Conservation (phyloP, 192 early-diverging fungal genomes). For the Oehlia diaphana region DNA sequence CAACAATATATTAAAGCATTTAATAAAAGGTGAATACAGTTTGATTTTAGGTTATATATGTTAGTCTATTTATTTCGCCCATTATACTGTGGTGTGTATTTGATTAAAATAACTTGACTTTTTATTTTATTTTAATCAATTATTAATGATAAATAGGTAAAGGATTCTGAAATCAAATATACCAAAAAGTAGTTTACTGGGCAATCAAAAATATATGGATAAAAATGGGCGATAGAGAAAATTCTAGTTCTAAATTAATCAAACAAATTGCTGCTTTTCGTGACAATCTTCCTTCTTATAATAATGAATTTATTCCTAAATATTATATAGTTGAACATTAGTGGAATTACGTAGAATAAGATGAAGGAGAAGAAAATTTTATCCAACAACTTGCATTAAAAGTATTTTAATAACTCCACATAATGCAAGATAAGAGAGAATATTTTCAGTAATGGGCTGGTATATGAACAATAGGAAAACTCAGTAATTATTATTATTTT, state of each 20-base stretch:
- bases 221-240: neutral
- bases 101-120: neutral
- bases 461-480: neutral
- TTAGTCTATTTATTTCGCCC: no score
- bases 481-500: neutral
- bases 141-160: neutral
- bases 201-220: neutral
- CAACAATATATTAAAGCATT: no score
- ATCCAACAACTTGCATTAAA: neutral
- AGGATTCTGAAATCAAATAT: neutral
- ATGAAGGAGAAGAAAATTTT: neutral
- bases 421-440: neutral
- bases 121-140: neutral
- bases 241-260: neutral
- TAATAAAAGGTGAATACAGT: no score
- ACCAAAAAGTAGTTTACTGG: neutral
- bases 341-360: neutral
- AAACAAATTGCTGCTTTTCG: neutral
- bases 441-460: neutral
- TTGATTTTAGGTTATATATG: no score
- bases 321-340: neutral
- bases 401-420: neutral
- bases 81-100: neutral
- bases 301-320: neutral
- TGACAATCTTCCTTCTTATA: neutral